These are phyloP conservation scores for Gossypium anomalum DNA, from an alignment of 345 rosid species.

Conservation along the genomic window DNA sequence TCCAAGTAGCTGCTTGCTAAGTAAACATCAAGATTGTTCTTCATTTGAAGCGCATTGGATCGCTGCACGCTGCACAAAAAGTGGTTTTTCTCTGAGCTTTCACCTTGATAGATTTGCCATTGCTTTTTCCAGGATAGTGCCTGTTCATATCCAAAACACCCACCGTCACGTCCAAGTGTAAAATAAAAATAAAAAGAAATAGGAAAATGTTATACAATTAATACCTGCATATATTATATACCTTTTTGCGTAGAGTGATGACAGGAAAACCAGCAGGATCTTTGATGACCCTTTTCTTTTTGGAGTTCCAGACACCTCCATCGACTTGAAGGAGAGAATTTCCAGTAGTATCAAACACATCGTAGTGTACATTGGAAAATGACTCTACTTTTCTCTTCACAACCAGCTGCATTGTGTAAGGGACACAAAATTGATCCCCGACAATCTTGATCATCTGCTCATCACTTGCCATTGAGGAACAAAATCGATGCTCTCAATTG, in stretches of 20 bases:
- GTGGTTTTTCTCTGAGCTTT: conserved; percentile 29
- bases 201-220: too few species aligned
- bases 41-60: conserved; percentile 50
- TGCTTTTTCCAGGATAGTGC: conserved; percentile 33
- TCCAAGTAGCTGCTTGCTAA: conserved; percentile 31
- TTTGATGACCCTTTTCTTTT: conserved; percentile 46
- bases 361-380: conserved; percentile 37
- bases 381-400: conserved; percentile 54
- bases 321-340: conserved; percentile 59
- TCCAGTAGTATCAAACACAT: conserved; percentile 53
- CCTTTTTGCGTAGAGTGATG: conserved; percentile 61
- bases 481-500: neutral
- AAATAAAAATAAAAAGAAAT: too few species aligned
- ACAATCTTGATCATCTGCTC: conserved; percentile 32
- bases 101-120: conserved; percentile 60
- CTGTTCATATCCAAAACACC: conserved; percentile 16
- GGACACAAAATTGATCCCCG: conserved; percentile 35
- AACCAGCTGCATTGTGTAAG: conserved; percentile 48
- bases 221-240: conserved; percentile 6
- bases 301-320: conserved; percentile 52
- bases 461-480: neutral
- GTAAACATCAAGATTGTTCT: conserved; percentile 50
- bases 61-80: conserved; percentile 42
- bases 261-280: conserved; percentile 67
- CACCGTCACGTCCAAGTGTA: neutral